Base-by-base conservation (phyloP, 2,329 filamentous ascomycete species). In the Chaetomium sp. region DNA sequence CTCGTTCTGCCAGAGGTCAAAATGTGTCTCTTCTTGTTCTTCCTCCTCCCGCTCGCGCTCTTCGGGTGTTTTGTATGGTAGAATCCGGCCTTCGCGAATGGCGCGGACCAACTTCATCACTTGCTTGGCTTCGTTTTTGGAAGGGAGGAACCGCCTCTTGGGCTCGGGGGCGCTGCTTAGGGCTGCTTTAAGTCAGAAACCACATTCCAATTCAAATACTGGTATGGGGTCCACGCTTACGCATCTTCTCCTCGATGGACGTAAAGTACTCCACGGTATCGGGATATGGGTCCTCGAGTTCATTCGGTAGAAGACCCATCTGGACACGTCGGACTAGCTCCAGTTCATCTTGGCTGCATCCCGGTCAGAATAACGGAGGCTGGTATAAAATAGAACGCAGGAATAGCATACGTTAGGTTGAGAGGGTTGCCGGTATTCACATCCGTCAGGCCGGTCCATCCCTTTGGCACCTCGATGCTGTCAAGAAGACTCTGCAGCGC, bases 31-130 rank as follows among this genome's bases (percentile, higher is more conserved):
- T 53, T 88, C 84, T 57, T 88, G 78, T 54, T 89, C 84, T 52
- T 88, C 82, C 54, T 89, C 84, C 61, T 91, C 83, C 59, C 85
- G 80, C 64, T 89, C 72, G 44, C 72, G 75, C 61, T 81, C 88
- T 66, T 84, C 79, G 0, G 85, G 84, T 4, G 90, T 83, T 68
- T 86, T 90, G 75, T 95, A 95, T 4, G 95, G 95, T 66, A 95
- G 76, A 63, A 99, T 97, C 49, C 91, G 85, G 38, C 95, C 94
- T 72, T 97, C 92, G 62, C 88, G 85, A 64, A 99, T 99, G 40
- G 94, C 94, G 67, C 89, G 90, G 53, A 97, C 94, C 66, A 99
- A 85, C 76, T 99, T 97, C 84, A 96, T 96, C 51, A 99, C 84
- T 55, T 91, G 84, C 77, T 96, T 96, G 36, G 89, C 88, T 72